Evolutionary conservation across 2,329 filamentous ascomycete genomes (phyloP).

Genomic region (Fusarium dlaminii): DNA sequence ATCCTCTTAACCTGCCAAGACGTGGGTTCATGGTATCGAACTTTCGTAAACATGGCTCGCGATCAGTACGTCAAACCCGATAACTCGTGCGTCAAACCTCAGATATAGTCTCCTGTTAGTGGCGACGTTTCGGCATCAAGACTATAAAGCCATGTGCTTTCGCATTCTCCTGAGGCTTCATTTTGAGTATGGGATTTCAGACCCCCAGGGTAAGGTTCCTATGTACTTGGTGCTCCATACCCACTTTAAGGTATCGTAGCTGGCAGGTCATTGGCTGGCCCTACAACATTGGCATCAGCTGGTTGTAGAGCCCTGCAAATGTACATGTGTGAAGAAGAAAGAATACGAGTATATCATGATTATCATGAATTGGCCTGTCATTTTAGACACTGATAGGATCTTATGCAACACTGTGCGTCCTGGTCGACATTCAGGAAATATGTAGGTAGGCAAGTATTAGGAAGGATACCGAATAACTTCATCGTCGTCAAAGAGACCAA

Average conservation of each 20-base stretch:
- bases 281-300: conserved; percentile 26
- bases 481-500: neutral
- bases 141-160: neutral
- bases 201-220: neutral
- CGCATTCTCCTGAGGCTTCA: neutral
- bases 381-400: neutral
- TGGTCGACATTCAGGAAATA: neutral
- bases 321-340: neutral
- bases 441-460: neutral
- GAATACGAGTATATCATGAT: conserved; percentile 2
- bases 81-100: neutral
- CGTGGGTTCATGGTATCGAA: neutral
- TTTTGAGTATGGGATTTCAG: neutral
- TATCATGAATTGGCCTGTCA: conserved; percentile 5
- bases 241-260: neutral
- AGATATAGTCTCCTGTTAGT: neutral
- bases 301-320: conserved; percentile 19
- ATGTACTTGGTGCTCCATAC: neutral
- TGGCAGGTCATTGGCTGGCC: conserved; percentile 30
- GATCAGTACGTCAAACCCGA: neutral
- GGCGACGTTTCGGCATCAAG: neutral
- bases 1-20: conserved; percentile 3
- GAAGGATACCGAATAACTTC: neutral
- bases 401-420: neutral
- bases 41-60: neutral